Conservation (phyloP, 148 eudicot species). For the Rhododendron henanense region DNA sequence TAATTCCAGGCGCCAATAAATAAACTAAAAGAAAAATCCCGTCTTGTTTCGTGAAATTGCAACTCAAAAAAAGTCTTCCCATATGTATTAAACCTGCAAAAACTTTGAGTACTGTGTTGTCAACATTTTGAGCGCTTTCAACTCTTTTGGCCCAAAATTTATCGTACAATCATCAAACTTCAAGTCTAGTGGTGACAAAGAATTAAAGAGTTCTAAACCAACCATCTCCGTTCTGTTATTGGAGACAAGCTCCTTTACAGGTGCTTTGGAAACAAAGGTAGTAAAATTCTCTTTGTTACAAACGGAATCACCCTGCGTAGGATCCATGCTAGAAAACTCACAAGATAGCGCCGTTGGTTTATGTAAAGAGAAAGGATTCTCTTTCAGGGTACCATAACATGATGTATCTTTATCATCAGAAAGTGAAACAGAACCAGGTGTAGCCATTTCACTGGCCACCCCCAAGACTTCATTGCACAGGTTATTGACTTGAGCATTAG, state of each 20-base stretch:
- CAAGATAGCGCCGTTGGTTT: conserved; percentile 35
- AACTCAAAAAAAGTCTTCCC: background rate
- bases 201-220: conserved; percentile 33
- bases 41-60: background rate
- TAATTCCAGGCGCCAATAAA: background rate
- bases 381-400: conserved; percentile 18
- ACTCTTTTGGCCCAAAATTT: conserved; percentile 20
- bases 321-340: conserved; percentile 16
- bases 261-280: conserved; percentile 26
- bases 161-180: conserved; percentile 21
- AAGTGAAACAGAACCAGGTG: conserved; percentile 43
- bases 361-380: conserved; percentile 26
- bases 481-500: conserved; percentile 30
- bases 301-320: conserved; percentile 7
- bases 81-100: conserved; percentile 14
- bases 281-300: conserved; percentile 25
- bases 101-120: conserved; percentile 22
- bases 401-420: conserved; percentile 47
- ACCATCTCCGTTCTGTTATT: conserved; percentile 3
- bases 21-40: background rate
- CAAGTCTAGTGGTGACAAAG: conserved; percentile 29
- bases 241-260: conserved; percentile 11
- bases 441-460: conserved; percentile 32
- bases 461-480: conserved; percentile 38
- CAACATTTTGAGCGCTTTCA: conserved; percentile 16